phyloP scores from a whole-genome alignment of 306 rosid genomes.

The Prunus campanulata region DNA sequence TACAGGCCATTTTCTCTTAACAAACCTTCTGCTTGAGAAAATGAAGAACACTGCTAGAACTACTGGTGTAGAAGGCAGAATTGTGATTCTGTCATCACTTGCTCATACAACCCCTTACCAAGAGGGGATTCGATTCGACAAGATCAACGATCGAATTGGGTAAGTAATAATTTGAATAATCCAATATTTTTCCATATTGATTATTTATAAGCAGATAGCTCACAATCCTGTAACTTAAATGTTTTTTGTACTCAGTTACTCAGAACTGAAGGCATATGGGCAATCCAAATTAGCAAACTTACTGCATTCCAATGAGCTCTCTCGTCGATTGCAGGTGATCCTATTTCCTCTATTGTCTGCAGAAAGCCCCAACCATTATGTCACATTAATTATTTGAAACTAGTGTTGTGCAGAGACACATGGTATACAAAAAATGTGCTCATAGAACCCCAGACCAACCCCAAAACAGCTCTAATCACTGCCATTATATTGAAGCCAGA shows the following conservation, averaged over 20 bases:
- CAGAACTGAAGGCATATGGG: constrained; percentile 84
- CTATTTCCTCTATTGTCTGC: not conserved
- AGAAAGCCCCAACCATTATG: not conserved
- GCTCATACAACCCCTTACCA: constrained; percentile 66
- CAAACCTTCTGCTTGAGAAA: constrained; percentile 73
- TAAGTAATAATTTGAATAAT: constrained; percentile 11
- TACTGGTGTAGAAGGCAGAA: constrained; percentile 79
- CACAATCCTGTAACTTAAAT: not conserved
- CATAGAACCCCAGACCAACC: too few species aligned
- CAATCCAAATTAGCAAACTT: constrained; percentile 89
- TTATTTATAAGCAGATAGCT: not conserved
- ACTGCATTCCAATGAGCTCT: constrained; percentile 70
- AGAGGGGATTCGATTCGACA: constrained; percentile 61
- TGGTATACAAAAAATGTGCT: not conserved
- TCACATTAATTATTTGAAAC: too few species aligned
- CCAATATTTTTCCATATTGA: not conserved
- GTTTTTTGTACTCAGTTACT: constrained; percentile 47
- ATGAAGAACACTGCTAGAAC: constrained; percentile 72
- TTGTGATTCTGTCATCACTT: constrained; percentile 77
- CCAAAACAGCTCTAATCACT: too few species aligned
- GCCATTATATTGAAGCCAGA: too few species aligned
- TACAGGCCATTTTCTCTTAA: constrained; percentile 78
- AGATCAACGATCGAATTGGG: constrained; percentile 64
- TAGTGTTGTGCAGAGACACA: not conserved
- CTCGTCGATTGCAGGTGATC: constrained; percentile 70